Evolutionary conservation across 2,329 filamentous ascomycete genomes (phyloP), one percentile per base, ranked within the genome.

Genomic region (Immersiporthe knoxdaviesiana): DNA sequence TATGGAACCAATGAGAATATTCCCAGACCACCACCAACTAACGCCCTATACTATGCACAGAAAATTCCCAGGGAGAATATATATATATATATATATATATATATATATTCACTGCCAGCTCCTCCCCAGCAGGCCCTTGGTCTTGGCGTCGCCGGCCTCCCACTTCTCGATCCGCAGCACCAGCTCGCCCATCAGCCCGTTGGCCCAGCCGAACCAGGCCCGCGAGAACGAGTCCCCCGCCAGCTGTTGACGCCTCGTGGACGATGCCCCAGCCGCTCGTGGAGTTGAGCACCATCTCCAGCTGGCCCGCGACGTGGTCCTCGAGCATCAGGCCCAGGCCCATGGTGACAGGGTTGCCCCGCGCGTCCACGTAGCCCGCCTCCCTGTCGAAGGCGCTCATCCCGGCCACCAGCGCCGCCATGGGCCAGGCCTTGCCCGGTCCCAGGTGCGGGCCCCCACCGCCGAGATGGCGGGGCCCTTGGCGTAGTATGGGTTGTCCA

Each of bases 401-500:
- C 27, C 83, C 85, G 0, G 81, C 83, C 24, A 87, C 84, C 14
- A 86, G 84, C 39, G 82, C 80, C 0, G 85, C 83, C 85, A 88
- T 87, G 0, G 86, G 85, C 86, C 86, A 88, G 0, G 84, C 83
- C 47, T 80, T 80, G 0, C 84, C 85, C 0, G 85, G 83, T 0
- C 92, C 92, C 68, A 93, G 88, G 73, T 86, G 85, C 4, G 84
- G 84, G 1, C 84, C 92, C 94, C 93, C 67, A 96, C 91, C 1
- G 90, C 91, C 5, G 86, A 88, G 75, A 96, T 91, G 0, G 84
- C 85, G 0, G 83, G 80, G 0, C 92, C 92, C 21, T 83, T 82
- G 65, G 92, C 83, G 74, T 87, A 97, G 79, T 96, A 97, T 0
- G 93, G 92, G 75, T 97, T 97, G 0, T 88, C 87, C 67, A 87